Percentiles rank a stretch among this genome's conserved stretches.
phyloP scores from a whole-genome alignment of 768 basidiomycete species.

The Leucocoprinus sp. region DNA sequence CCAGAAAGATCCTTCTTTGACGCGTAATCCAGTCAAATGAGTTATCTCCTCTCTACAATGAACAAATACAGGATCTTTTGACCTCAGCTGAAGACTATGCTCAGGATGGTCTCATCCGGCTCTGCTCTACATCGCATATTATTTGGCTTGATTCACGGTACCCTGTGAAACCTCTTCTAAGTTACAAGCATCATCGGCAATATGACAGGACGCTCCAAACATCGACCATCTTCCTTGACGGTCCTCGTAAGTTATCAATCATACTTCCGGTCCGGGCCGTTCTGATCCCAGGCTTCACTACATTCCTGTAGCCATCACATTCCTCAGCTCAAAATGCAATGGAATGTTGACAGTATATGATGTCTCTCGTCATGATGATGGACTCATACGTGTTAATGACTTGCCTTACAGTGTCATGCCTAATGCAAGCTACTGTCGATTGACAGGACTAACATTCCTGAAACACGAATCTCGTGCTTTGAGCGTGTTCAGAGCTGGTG shows the following conservation, averaged over 20 bases:
- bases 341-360: slow-evolving; percentile 58
- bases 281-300: neutral
- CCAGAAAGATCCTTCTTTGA: neutral
- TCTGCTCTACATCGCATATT: slow-evolving; percentile 55
- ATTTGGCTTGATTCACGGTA: slow-evolving; percentile 66
- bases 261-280: neutral
- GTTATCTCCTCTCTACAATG: slow-evolving; percentile 19
- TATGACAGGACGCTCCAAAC: slow-evolving; percentile 50
- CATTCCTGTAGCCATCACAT: slow-evolving; percentile 36
- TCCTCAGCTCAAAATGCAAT: slow-evolving; percentile 55
- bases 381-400: slow-evolving; percentile 35
- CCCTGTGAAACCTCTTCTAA: slow-evolving; percentile 48
- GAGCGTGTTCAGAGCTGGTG: slow-evolving; percentile 37
- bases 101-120: slow-evolving; percentile 36
- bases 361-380: slow-evolving; percentile 33
- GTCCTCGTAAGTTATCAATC: slow-evolving; percentile 24
- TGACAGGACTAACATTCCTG: slow-evolving; percentile 24
- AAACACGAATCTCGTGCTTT: neutral
- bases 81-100: slow-evolving; percentile 44
- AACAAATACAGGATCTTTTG: slow-evolving; percentile 29
- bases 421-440: neutral
- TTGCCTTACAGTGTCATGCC: slow-evolving; percentile 38
- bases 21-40: slow-evolving; percentile 1
- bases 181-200: slow-evolving; percentile 51
- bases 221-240: slow-evolving; percentile 24